Base-by-base conservation (phyloP, 2,329 filamentous ascomycete genomes). In the Plenodomus lindquistii region DNA sequence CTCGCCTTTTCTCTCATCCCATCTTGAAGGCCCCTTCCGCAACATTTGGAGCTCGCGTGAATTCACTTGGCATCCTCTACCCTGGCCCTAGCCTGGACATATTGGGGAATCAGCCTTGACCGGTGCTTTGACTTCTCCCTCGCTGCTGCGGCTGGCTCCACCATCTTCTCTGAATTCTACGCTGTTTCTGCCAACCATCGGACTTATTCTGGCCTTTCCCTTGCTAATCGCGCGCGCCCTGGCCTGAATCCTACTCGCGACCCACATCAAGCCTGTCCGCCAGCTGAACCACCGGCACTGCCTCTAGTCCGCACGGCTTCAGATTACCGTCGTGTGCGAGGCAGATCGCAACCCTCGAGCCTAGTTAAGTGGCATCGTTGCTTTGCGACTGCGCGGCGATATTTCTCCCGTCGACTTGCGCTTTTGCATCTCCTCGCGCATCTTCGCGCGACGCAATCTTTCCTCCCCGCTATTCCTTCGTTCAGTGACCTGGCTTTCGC, bases 51-150 rank as follows among this genome's bases (percentile, higher is more conserved):
- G 43, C 39, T 37, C 44, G 56, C 50, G 44, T 48, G 51, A 53
- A 57, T 52, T 48, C 48, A 57, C 59, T 68, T 66, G 62, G 67
- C 66, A 57, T 48, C 53, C 48, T 64, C 56, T 42, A 54, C 54
- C 57, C 60, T 49, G 43, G 51, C 52, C 59, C 51, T 55, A 56
- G 55, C 63, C 48, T 56, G 54, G 50, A 54, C 34, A 55, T 57
- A 46, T 53, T 50, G 47, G 50, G 55, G 54, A 46, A 68, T 63
- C 67, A 65, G 69, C 69, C 69, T 71, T 69, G 65, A 70, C 67
- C 63, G 63, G 66, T 67, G 62, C 59, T 55, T 64, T 53, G 42
- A 60, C 44, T 42, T 56, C 52, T 57, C 57, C 53, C 56, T 60
- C 50, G 44, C 44, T 63, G 63, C 67, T 67, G 66, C 64, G 60